A percentile compares a stretch with the other conserved stretches of the same genome.
These are phyloP conservation scores for Henckelia pumila DNA, from an alignment of 257 asterid genomes.

Conservation along the genomic window DNA sequence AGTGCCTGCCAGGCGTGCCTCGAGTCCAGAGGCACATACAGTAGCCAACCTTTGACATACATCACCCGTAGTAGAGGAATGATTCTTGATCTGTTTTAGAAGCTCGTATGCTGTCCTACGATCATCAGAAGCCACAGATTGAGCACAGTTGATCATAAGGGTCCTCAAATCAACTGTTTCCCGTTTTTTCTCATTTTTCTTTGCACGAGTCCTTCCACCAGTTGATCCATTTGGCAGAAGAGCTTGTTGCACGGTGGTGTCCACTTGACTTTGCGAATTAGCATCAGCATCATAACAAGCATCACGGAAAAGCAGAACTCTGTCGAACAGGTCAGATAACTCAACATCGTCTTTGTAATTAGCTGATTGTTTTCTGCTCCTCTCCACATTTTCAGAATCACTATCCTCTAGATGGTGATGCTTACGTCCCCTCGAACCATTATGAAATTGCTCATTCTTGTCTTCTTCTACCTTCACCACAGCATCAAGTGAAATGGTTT, in stretches of 20 bases:
- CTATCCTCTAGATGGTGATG: constrained; percentile 61
- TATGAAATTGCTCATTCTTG: constrained; percentile 35
- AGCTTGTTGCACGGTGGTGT: constrained; percentile 25
- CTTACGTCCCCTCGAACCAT: constrained; percentile 60
- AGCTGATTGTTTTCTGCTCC: constrained; percentile 85
- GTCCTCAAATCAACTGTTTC: constrained; percentile 74
- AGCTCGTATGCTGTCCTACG: constrained; percentile 68
- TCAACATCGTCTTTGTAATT: constrained; percentile 64
- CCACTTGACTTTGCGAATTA: constrained; percentile 16
- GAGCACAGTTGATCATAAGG: constrained; percentile 77
- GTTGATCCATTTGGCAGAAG: constrained; percentile 33
- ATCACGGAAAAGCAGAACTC: constrained; percentile 62
- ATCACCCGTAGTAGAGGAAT: constrained; percentile 71
- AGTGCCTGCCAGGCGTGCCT: constrained; percentile 81
- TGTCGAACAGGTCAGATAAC: constrained; percentile 76
- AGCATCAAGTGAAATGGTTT: constrained; percentile 32
- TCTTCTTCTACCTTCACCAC: constrained; percentile 56
- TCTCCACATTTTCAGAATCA: constrained; percentile 52
- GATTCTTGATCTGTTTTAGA: constrained; percentile 62
- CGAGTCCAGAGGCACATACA: constrained; percentile 68
- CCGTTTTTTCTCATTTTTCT: constrained; percentile 39
- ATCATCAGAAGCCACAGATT: constrained; percentile 74
- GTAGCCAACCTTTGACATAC: constrained; percentile 71
- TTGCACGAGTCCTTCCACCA: constrained; percentile 41
- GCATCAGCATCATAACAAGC: constrained; percentile 20